Base-by-base conservation (phyloP, 306 rosid species). In the Glycine tomentella region DNA sequence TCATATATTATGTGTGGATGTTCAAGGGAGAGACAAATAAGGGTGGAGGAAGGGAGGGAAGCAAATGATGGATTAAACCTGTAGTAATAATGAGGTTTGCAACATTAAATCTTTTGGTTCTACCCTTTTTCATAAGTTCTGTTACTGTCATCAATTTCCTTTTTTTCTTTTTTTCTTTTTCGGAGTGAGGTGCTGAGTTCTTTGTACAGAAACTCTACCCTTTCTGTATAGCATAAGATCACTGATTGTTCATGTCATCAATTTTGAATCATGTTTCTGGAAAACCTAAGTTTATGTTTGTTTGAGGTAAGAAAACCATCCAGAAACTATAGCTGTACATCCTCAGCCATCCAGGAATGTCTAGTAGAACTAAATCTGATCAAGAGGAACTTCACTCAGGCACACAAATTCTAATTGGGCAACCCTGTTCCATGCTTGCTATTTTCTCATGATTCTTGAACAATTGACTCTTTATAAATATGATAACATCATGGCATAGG, bases 141-240 rank as follows among this genome's bases (percentile, higher is more conserved):
- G 57, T 31, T 46, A 77, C 55, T 44, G 16, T 7, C 40, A 52
- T 2, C 6, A 36, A 25, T 50, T 77, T 17, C n/a, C 31, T 25
- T 25, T 25, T 25, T 67, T 68, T 82, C 65, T n/a, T n/a, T 25
- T 25, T 67, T 68, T 82, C 65, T 57, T 33, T 67, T 25, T 2
- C 58, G 14, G 65, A 25, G 48, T 38, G 49, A 40, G 58, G 59
- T 76, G 45, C 8, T 49, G 63, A 50, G 77, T 25, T 69, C 66
- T 75, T 57, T 67, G 62, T 46, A 55, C 44, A 10, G 72, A 65
- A 56, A 45, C 76, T 83, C 12, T 83, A 51, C 61, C 2, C 12
- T 77, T 71, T 20, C 20, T 72, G 40, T 33, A 63, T 69, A 38
- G 44, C 44, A 62, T 51, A 73, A 4, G 44, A 51, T 61, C 15